phyloP scores from a whole-genome alignment of 345 rosid genomes.

The Brassica carinata region DNA sequence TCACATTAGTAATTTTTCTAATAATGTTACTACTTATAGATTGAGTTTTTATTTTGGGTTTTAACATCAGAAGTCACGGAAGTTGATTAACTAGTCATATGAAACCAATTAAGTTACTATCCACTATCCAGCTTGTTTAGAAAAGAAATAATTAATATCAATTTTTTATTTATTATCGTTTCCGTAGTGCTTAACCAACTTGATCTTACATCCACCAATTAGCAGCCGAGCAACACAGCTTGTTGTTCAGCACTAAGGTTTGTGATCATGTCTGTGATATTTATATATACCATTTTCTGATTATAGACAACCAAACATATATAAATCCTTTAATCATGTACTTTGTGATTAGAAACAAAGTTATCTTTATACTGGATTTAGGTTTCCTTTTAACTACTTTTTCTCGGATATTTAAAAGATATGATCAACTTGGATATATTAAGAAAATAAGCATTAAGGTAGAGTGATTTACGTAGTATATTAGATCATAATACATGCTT shows the following conservation, averaged over 20 bases:
- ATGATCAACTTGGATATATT: background rate
- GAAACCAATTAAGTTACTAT: background rate
- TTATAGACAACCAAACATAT: background rate
- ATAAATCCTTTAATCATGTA: background rate
- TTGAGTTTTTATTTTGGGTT: background rate
- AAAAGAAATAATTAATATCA: too few species aligned
- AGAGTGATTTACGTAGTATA: background rate
- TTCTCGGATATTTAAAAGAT: background rate
- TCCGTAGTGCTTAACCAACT: too few species aligned
- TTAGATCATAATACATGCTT: conserved; percentile 13
- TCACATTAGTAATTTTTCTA: conserved; percentile 11
- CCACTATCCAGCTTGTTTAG: too few species aligned
- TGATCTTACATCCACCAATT: background rate
- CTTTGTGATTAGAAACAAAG: background rate
- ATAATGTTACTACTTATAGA: background rate
- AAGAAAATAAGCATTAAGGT: conserved; percentile 12
- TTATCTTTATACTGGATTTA: background rate
- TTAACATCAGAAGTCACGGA: background rate
- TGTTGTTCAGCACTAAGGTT: background rate
- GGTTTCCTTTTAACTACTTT: background rate
- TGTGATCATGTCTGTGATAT: background rate
- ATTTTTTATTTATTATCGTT: too few species aligned
- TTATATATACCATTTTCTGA: background rate
- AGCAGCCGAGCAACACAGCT: background rate
- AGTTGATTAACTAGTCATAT: background rate